Percentiles rank a stretch among this genome's conserved stretches.
phyloP scores from a whole-genome alignment of 192 early-diverging fungal genomes.

The Mortierella antarctica region DNA sequence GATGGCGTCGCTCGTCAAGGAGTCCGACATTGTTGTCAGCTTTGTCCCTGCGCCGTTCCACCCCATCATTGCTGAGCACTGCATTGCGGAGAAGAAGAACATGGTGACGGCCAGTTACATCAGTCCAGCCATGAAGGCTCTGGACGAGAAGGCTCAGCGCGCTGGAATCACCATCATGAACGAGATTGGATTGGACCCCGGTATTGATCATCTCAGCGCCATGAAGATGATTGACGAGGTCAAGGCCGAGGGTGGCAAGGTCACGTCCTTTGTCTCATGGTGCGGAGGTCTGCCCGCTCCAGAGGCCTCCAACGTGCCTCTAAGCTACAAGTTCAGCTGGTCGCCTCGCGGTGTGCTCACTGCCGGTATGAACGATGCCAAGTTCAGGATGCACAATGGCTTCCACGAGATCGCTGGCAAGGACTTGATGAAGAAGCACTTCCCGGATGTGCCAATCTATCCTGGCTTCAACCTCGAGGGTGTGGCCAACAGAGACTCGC shows the following conservation, averaged over 20 bases:
- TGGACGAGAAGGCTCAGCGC: conserved; percentile 79
- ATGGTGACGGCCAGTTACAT: conserved; percentile 98
- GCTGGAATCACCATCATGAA: conserved; percentile 92
- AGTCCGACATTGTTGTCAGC: conserved; percentile 91
- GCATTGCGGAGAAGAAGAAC: conserved; percentile 87
- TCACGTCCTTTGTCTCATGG: conserved; percentile 91
- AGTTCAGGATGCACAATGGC: conserved; percentile 71
- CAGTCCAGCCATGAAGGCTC: conserved; percentile 86
- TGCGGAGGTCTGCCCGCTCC: conserved; percentile 96
- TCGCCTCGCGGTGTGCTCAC: conserved; percentile 91
- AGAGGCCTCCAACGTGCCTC: conserved; percentile 89
- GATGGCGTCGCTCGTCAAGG: conserved; percentile 71
- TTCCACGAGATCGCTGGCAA: conserved; percentile 73
- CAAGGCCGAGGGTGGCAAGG: conserved; percentile 73
- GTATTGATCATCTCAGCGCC: conserved; percentile 97
- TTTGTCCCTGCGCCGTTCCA: conserved; percentile 91
- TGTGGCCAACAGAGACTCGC: conserved; percentile 93
- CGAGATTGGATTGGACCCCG: conserved; percentile 98
- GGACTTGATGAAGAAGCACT: conserved; percentile 74
- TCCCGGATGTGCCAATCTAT: conserved; percentile 81
- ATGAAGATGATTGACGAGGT: conserved; percentile 96
- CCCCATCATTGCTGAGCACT: conserved; percentile 76
- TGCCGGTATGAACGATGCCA: conserved; percentile 87
- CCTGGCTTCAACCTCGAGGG: conserved; percentile 94
- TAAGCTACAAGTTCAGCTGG: conserved; percentile 98